These are phyloP conservation scores for Fusarium newnesense DNA, from an alignment of 2,329 filamentous ascomycete genomes.

Conservation along the genomic window DNA sequence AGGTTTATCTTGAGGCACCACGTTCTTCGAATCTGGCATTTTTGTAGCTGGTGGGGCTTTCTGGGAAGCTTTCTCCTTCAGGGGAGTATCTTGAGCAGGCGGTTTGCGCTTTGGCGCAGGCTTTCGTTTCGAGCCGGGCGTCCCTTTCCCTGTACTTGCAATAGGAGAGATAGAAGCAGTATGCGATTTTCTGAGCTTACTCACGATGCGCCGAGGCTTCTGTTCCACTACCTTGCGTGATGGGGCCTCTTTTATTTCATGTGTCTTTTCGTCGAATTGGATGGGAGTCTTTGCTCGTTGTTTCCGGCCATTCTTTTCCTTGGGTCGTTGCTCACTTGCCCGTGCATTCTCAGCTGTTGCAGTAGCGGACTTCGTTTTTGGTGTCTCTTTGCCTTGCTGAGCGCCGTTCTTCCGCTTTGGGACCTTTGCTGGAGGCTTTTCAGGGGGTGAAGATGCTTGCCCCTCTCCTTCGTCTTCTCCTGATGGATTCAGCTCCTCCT, in stretches of 20 bases:
- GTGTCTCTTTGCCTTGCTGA: background rate
- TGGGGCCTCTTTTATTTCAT: constrained; percentile 37
- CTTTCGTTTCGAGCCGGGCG: constrained; percentile 6
- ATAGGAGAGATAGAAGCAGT: constrained; percentile 28
- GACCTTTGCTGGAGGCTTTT: background rate
- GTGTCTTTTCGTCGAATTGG: constrained; percentile 47
- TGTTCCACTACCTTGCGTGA: background rate
- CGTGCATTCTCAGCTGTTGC: background rate
- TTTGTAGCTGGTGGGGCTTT: background rate
- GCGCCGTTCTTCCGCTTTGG: background rate
- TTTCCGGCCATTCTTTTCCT: constrained; percentile 42
- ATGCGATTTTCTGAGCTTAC: constrained; percentile 21
- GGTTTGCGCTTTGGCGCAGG: constrained; percentile 1
- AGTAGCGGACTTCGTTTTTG: background rate
- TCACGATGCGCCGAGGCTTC: constrained; percentile 16
- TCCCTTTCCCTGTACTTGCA: constrained; percentile 12
- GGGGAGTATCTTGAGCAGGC: background rate
- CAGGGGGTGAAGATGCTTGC: background rate
- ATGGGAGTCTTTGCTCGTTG: constrained; percentile 50
- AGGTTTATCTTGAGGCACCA: background rate
- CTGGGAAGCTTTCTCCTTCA: background rate
- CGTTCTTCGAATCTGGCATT: background rate
- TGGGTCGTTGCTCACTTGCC: background rate
- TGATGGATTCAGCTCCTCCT: background rate
- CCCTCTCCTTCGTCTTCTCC: background rate